Base-by-base conservation (phyloP, 352 stramenopile species). In the Globisporangium nagaii region DNA sequence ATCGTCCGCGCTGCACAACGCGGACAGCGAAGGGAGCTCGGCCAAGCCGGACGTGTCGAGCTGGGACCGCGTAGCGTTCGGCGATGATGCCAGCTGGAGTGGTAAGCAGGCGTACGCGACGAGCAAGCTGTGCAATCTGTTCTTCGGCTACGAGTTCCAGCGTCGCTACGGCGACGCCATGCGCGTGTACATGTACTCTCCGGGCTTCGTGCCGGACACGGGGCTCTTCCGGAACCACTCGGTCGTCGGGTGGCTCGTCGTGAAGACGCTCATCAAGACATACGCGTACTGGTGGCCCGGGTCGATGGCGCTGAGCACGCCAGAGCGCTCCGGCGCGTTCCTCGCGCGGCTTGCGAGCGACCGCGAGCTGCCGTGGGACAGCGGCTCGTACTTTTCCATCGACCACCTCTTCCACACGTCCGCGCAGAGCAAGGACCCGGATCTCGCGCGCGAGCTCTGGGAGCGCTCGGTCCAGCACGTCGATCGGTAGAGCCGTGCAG, bases 51-150 rank as follows among this genome's bases (percentile, higher is more conserved):
- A 76, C 31, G 66, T 79, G 31, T 64, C 54, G 25, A 39, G 74
- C 53, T 64, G 59, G 60, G 41, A 75, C 11, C 55, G 58, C n/a
- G 57, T 79, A 27, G 63, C 66, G 8, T 70, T 61, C 3, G 70
- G 66, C n/a, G 53, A 51, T 10, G 36, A 53, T 25, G 17, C n/a
- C 24, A 36, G 6, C 47, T 62, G 48, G 56, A 43, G 44, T 25
- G 55, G 22, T 36, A 56, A 11, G 50, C 49, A 55, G 9, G 56
- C 61, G 37, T 80, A 77, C 59, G 39, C 53, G 22, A 77, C 61
- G 3, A 73, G 53, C 56, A 80, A 77, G 37, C 62, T 77, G 13
- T 79, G 67, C 57, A 77, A 80, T 25, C 28, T 77, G 25, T 53
- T 79, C 17, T 77, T 80, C 31, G 67, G 44, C 11, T 70, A 75